Conservation (phyloP, 768 basidiomycete species). For the Pleurotus giganteus region DNA sequence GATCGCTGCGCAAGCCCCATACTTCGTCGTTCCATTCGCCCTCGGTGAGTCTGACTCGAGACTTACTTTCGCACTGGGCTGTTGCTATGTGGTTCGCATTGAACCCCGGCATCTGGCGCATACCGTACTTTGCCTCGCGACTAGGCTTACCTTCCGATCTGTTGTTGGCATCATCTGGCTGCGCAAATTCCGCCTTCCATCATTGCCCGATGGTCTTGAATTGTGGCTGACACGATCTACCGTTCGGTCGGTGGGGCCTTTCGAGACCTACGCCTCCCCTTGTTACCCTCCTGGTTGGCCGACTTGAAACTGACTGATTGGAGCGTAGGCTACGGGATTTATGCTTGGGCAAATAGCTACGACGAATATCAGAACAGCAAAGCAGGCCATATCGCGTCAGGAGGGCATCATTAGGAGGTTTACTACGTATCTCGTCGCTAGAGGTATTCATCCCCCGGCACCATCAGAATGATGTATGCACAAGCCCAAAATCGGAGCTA, state of each 20-base stretch:
- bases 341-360: constrained; percentile 74
- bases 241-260: too few species aligned
- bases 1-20: constrained; percentile 57
- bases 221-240: too few species aligned
- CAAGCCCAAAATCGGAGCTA: not conserved
- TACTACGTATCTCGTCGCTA: not conserved
- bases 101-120: not conserved
- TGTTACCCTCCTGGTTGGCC: not conserved
- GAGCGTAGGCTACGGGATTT: constrained; percentile 67
- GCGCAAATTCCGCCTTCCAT: too few species aligned
- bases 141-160: too few species aligned
- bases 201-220: too few species aligned
- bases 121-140: too few species aligned
- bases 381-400: constrained; percentile 65
- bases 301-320: constrained; percentile 4
- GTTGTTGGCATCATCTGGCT: too few species aligned
- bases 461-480: not conserved
- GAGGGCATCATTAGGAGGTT: constrained; percentile 27
- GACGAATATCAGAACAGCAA: constrained; percentile 74
- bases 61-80: not conserved
- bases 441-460: not conserved
- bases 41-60: constrained; percentile 50
- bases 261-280: not conserved
- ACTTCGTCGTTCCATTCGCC: constrained; percentile 77
- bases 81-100: not conserved